These are phyloP conservation scores for Lophiostoma macrostomum DNA, from an alignment of 495 filamentous ascomycete genomes.

Conservation along the genomic window DNA sequence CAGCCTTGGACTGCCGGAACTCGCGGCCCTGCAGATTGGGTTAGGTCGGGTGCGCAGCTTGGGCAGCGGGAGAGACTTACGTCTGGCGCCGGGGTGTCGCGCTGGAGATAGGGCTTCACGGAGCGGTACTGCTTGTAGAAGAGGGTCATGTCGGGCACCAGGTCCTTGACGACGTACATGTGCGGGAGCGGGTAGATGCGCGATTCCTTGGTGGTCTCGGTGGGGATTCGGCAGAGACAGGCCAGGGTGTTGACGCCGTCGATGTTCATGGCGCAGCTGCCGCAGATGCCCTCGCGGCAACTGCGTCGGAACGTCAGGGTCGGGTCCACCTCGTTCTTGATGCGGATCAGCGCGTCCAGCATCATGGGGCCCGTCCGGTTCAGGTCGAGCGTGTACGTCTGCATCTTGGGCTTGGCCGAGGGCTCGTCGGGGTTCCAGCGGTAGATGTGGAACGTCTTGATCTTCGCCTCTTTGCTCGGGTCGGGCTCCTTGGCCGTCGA, in stretches of 20 bases:
- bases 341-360: conserved; percentile 89
- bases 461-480: conserved; percentile 54
- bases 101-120: conserved; percentile 96
- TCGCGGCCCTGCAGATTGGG: conserved; percentile 86
- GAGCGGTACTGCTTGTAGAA: conserved; percentile 99
- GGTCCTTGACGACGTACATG: conserved; percentile 98
- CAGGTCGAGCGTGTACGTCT: conserved; percentile 86
- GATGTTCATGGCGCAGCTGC: conserved; percentile 99
- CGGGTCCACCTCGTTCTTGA: conserved; percentile 98
- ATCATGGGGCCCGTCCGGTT: conserved; percentile 99
- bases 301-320: conserved; percentile 93
- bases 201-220: conserved; percentile 70
- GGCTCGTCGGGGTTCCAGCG: conserved; percentile 95
- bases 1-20: conserved; percentile 79
- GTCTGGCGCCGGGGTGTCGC: conserved; percentile 71
- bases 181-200: conserved; percentile 98
- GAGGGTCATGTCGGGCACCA: conserved; percentile 92
- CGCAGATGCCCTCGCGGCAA: conserved; percentile 97
- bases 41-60: too few species aligned
- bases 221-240: conserved; percentile 95
- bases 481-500: conserved; percentile 56
- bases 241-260: conserved; percentile 95
- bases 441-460: conserved; percentile 98
- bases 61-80: conserved; percentile 61
- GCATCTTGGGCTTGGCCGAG: conserved; percentile 88